Evolutionary conservation across 495 filamentous ascomycete genomes (phyloP), one percentile per base, ranked within the genome.

Genomic region (Aspergillus sparsus): DNA sequence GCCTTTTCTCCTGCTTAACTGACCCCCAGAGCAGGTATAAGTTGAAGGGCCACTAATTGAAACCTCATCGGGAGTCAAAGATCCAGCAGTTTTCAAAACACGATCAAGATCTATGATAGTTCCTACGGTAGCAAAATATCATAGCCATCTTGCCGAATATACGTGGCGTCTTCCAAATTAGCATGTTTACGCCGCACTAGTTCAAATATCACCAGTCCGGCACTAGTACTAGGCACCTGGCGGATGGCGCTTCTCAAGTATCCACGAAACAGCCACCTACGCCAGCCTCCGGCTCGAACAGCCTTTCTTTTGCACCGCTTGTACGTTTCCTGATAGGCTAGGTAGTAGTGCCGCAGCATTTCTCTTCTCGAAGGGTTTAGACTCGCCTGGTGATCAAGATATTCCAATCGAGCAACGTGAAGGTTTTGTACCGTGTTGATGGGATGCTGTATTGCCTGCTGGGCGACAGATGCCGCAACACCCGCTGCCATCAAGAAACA

Each of bases 161-260:
- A 78, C 7, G 83, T 85, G 61, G 86, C 86, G 53, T 92, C 88
- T 12, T 80, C 82, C 5, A 85, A 76, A 55, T 74, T 80, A 7
- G 88, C 88, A 72, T 92, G 95, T 71, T 89, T 89, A 54, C 92
- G 81, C 62, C 92, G 79, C 18, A 96, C 86, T 36, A 97, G 61
- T 71, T 97, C 92, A 69, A 97, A 97, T 49, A 94, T 91, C 61
- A 97, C 88, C 55, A 97, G 70, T 0, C 91, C 92, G 2, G 92
- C 92, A 65, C 89, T 92, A 5, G 92, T 95, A 68, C 90, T 92
- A 13, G 92, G 92, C 39, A 96, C 87, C 73, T 94, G 90, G 41
- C 87, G 81, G 45, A 95, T 78, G 3, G 90, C 90, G 56, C 82
- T 87, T 73, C 81, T 81, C 68, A 87, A 77, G 69, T 96, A 95